Base-by-base conservation (phyloP, 257 asterid species). In the Fraxinus anomala region DNA sequence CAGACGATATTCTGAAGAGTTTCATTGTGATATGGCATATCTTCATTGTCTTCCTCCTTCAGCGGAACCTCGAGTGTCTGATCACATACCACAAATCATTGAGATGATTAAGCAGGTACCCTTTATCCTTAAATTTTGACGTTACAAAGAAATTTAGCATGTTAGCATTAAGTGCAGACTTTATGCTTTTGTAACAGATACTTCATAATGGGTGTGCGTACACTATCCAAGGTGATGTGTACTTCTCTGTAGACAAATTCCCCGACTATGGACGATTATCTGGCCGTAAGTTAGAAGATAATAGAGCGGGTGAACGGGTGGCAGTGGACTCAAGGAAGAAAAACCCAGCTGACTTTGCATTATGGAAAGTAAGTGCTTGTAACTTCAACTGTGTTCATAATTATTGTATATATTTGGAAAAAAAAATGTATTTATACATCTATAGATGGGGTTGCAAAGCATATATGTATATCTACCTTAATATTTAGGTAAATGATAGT, bases 331-430 rank as follows among this genome's bases (percentile, higher is more conserved):
- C 97, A 2, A 86, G 99, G 89, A 95, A 95, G 91, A 91, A 76
- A 80, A 89, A 93, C 74, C 96, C 98, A 40, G 97, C 99, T 83
- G 99, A 95, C 88, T 95, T 95, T 83, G 99, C 97, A 66, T 81
- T 95, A 77, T 95, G 99, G 99, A 95, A 95, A 84, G 99, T 95
- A 83, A 89, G 92, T 81, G 68, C 69, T 76, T 59, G 47, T 73
- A 14, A 69, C 47, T 54, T 67, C 65, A 59, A 72, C 63, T 75
- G 19, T 28, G 17, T 73, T 69, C 19, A n/a, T 56, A 56, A 19
- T 56, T 56, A n/a, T 56, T 0, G 10, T 7, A n/a, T 4, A 3
- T 59, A 21, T 6, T 59, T 59, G 23, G 4, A 2, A 12, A 13
- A 23, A 51, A 59, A n/a, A 6, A 5, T 59, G 67, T 21, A 59